These are phyloP conservation scores for Claviceps spartinae DNA, from an alignment of 2,329 filamentous ascomycete genomes.

Conservation along the genomic window DNA sequence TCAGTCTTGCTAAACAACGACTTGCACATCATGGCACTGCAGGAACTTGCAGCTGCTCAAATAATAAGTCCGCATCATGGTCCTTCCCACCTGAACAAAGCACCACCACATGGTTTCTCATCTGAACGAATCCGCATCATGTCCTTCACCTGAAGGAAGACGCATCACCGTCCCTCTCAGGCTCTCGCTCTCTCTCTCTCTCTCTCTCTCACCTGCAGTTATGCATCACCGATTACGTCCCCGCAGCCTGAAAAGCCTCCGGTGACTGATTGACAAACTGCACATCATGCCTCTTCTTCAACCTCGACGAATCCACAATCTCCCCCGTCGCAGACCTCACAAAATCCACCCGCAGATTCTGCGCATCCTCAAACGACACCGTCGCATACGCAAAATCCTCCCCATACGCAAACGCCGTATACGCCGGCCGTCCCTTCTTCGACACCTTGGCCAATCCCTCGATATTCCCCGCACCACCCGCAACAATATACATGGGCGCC, in stretches of 20 bases:
- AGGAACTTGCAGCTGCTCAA: no score
- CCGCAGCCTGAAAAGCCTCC: background rate
- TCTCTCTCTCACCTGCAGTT: no score
- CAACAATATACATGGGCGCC: conserved; percentile 26
- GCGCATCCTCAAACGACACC: conserved; percentile 30
- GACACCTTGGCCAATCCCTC: conserved; percentile 31
- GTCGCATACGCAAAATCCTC: conserved; percentile 39
- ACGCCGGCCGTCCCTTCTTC: conserved; percentile 19
- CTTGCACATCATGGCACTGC: no score
- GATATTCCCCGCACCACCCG: conserved; percentile 42
- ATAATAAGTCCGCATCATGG: no score
- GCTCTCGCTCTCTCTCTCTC: background rate
- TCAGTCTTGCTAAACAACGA: no score
- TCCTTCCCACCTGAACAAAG: no score
- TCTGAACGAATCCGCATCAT: no score
- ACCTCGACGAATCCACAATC: conserved; percentile 30
- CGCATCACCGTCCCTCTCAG: no score
- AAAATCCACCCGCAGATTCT: conserved; percentile 37
- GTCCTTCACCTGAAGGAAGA: no score
- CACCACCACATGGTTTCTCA: no score
- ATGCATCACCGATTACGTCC: no score
- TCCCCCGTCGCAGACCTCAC: conserved; percentile 32
- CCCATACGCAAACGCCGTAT: conserved; percentile 34
- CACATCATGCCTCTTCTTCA: conserved; percentile 34
- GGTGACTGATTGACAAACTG: conserved; percentile 28